Base-by-base conservation (phyloP, 1,139 yeast species). In the Yamadazyma diospyri region DNA sequence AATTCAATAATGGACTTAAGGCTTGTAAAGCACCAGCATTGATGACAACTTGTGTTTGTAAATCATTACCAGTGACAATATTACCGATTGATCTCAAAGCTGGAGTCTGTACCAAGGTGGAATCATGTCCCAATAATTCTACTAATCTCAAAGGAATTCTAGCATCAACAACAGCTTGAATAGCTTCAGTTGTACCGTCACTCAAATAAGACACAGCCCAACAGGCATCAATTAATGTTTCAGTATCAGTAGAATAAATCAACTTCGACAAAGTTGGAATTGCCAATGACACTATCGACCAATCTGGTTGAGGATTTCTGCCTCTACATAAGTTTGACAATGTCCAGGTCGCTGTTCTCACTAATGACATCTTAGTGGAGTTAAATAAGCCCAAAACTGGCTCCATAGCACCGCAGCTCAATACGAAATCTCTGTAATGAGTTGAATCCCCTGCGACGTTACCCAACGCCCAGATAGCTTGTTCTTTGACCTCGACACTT, bases 391-490 rank as follows among this genome's bases (percentile, higher is more conserved):
- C 69, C 51, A 92, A 71, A 38, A 92, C 85, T 6, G 97, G 96
- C 40, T 77, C 81, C 82, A 92, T 82, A 19, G 97, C 97, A 42
- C 85, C 81, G 50, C 88, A 81, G 29, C 72, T 65, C 48, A 92
- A 72, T 26, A 92, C 98, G 48, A 73, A 81, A 62, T 92, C 97
- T 64, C 98, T 78, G 69, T 81, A 87, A 35, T 72, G 72, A 12
- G 96, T 75, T 14, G 95, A 85, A 59, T 92, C 98, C 61, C 98
- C 98, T 19, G 98, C 97, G 58, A 92, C 96, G 59, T 92, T 94
- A 61, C 98, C 98, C 49, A 92, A 70, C 23, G 98, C 98, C 98
- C 98, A 92, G 48, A 92, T 92, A 14, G 97, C 97, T 66, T 92
- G 98, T 58, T 92, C 98, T 61, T 87, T 86, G 38, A 94, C 97